A percentile compares a stretch with the other conserved stretches of the same genome.
These are phyloP conservation scores for Starmerella vitae DNA, from an alignment of 805 yeast species.

Conservation along the genomic window DNA sequence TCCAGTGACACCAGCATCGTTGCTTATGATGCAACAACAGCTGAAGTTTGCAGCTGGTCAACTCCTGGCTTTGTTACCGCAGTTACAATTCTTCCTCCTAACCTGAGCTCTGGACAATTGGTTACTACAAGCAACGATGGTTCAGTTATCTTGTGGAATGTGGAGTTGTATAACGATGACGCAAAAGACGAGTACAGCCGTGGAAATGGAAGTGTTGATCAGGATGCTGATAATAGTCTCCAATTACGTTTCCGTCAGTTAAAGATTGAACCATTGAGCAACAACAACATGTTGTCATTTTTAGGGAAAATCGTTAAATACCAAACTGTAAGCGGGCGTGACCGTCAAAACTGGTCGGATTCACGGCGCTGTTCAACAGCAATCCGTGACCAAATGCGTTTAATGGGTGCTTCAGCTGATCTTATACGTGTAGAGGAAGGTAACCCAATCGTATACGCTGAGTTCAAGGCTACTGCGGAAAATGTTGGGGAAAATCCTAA, in stretches of 20 bases:
- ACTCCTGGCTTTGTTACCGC: conserved; percentile 20
- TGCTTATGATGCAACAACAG: conserved; percentile 40
- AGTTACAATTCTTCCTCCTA: conserved; percentile 9
- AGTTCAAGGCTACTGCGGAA: conserved; percentile 35
- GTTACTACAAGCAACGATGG: conserved; percentile 35
- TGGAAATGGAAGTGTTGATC: neutral
- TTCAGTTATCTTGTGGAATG: conserved; percentile 60
- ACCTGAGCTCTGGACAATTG: conserved; percentile 10
- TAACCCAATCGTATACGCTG: conserved; percentile 75
- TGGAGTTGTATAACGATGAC: conserved; percentile 17
- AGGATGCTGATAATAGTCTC: neutral
- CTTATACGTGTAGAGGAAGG: conserved; percentile 62
- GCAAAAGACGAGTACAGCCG: conserved; percentile 2
- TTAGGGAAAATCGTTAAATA: conserved; percentile 50
- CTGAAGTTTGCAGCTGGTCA: conserved; percentile 26
- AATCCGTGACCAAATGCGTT: conserved; percentile 45
- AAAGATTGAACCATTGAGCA: conserved; percentile 29
- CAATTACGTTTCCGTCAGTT: conserved; percentile 4
- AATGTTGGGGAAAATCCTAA: conserved; percentile 1
- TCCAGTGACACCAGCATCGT: conserved; percentile 42
- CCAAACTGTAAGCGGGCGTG: conserved; percentile 65
- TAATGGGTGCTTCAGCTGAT: conserved; percentile 51
- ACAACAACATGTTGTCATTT: conserved; percentile 51
- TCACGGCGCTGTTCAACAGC: conserved; percentile 78
- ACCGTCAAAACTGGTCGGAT: conserved; percentile 56